Base-by-base conservation (phyloP, 78 protist genomes). In the Dictyostelium intermedium region DNA sequence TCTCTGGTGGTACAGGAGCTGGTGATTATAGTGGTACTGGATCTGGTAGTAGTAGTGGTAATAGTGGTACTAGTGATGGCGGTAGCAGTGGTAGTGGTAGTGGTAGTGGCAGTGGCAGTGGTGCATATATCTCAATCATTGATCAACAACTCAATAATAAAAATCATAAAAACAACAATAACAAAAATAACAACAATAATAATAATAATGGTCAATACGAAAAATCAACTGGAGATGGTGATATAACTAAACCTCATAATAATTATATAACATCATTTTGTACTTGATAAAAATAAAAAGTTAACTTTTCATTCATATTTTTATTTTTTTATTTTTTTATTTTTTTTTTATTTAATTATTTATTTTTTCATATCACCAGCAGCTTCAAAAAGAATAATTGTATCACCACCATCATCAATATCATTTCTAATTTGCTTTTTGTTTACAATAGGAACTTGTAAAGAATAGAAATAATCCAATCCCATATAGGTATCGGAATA, bases 401-500 rank as follows among this genome's bases (percentile, higher is more conserved):
- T 56, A 20, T 56, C 66, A 66, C 74, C 35, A 66, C 27, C 35
- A 20, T 60, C 10, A 60, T 66, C 74, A 27, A n/a, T n/a, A n/a
- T 27, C 32, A 25, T 25, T 32, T 72, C 35, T 30, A 30, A 30
- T 18, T 56, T 30, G 23, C 35, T 89, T 56, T 70, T 89, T 89
- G 2, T 18, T 16, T 23, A 45, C 53, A 9, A 89, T 35, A 34
- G 66, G 50, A 0, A 80, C 10, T 23, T 69, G 41, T 34, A 89
- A 80, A n/a, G 94, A 34, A 45, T 63, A 53, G 77, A 89, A 89
- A 70, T 80, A 89, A 80, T 89, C 94, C 34, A 89, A 80, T n/a
- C 94, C 94, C 13, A 78, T 89, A 50, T 89, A 89, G 3, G 76
- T 80, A 80, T 89, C 94, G 8, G 94, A 89, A 81, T 80, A 89